Evolutionary conservation across 306 rosid genomes (phyloP), one percentile per base, ranked within the genome.

Genomic region (Herpetospermum pedunculosum): DNA sequence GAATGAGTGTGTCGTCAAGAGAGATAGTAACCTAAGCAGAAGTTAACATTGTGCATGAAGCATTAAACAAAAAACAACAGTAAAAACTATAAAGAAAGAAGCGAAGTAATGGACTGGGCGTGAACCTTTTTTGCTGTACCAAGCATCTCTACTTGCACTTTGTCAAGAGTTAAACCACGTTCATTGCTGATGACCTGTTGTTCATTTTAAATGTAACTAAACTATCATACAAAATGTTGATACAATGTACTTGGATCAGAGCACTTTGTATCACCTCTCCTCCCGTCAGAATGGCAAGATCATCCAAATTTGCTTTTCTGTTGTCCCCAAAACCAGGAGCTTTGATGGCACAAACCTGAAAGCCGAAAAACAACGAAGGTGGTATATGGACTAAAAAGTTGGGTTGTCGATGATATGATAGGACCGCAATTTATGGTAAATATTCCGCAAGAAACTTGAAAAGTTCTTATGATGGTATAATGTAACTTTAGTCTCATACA

Each of bases 271-370:
- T 87, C 77, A 94, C 98, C 98, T 91, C 97, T 81, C 91, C 98
- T 52, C 98, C 98, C 0, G 97, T 91, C 70, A 88, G 85, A 79
- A 89, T 49, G 12, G 97, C 87, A 77, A 94, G 94, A 88, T 94
- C 98, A 4, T 91, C 96, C 73, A 94, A 80, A 79, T 77, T 88
- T 73, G 94, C 94, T 85, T 46, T 91, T 84, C 90, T 91, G 70
- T 80, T 94, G 74, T 94, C 98, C 75, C 98, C 98, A 80, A 94
- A 94, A 79, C 96, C 98, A 68, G 98, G 98, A 87, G 98, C 91
- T 91, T 94, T 94, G 58, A 91, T 75, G 28, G 97, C 98, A 89
- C 98, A 94, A 73, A 94, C 96, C 98, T 94, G 80, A 74, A 80
- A 64, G 74, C 46, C 6, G 53, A 73, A 81, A 81, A 74, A 37